Conservation (phyloP, 164 flowering plant genomes). For the Liriodendron chinense region DNA sequence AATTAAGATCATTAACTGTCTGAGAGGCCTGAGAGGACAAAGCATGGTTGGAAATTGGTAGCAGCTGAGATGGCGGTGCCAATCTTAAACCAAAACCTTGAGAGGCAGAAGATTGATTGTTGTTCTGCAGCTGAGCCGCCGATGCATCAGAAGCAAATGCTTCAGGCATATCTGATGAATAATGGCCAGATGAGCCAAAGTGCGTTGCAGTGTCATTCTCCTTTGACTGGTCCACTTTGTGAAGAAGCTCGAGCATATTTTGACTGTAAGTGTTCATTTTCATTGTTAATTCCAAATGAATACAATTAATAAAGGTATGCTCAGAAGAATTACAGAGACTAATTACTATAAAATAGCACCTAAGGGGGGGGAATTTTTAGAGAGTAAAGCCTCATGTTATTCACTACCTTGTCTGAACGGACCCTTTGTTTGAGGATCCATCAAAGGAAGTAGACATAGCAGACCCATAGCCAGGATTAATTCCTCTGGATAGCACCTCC, state of each 20-base stretch:
- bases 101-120: slow-evolving; percentile 45
- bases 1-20: slow-evolving; percentile 23
- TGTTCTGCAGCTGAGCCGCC: slow-evolving; percentile 39
- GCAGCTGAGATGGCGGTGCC: slow-evolving; percentile 20
- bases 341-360: neutral
- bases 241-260: slow-evolving; percentile 89
- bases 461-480: slow-evolving; percentile 29
- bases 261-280: slow-evolving; percentile 42
- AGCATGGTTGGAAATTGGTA: slow-evolving; percentile 32
- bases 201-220: slow-evolving; percentile 27
- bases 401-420: slow-evolving; percentile 46
- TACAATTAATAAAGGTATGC: neutral
- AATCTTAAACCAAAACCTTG: slow-evolving; percentile 46
- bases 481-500: slow-evolving; percentile 30
- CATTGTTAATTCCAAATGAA: neutral
- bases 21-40: slow-evolving; percentile 40
- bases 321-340: neutral
- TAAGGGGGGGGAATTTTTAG: neutral
- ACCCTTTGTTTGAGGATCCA: slow-evolving; percentile 33
- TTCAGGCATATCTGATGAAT: slow-evolving; percentile 37
- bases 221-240: slow-evolving; percentile 75
- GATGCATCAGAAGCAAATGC: slow-evolving; percentile 30
- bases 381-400: neutral
- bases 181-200: slow-evolving; percentile 40
- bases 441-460: slow-evolving; percentile 32